Percentiles rank a stretch among this genome's conserved stretches.
Conservation (phyloP, 2,329 filamentous ascomycete species). For the Aspergillus phoenicis region DNA sequence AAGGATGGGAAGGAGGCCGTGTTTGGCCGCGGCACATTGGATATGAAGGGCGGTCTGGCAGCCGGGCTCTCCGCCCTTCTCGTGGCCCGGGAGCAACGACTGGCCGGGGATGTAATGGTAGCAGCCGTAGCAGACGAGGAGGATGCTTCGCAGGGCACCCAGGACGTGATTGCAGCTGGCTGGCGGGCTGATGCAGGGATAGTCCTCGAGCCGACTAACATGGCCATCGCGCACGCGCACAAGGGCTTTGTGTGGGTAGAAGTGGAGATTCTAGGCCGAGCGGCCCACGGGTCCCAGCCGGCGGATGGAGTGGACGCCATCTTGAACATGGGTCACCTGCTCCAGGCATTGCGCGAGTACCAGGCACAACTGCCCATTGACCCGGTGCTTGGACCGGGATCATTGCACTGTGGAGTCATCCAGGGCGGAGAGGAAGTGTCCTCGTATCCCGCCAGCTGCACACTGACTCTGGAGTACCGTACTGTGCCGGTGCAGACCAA, state of each 20-base stretch:
- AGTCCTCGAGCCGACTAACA: slow-evolving; percentile 52
- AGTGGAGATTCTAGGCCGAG: slow-evolving; percentile 37
- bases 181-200: slow-evolving; percentile 58
- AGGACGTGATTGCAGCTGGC: slow-evolving; percentile 53
- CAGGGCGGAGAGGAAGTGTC: slow-evolving; percentile 56
- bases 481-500: slow-evolving; percentile 51
- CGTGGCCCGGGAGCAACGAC: slow-evolving; percentile 28
- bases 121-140: slow-evolving; percentile 60
- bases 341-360: slow-evolving; percentile 50
- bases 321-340: slow-evolving; percentile 50
- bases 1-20: slow-evolving; percentile 41
- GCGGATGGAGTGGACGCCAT: slow-evolving; percentile 56
- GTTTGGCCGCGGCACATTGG: slow-evolving; percentile 52
- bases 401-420: slow-evolving; percentile 53
- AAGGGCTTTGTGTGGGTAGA: slow-evolving; percentile 53
- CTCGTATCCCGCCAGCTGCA: slow-evolving; percentile 56
- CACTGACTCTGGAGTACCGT: slow-evolving; percentile 52
- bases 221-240: slow-evolving; percentile 48
- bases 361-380: slow-evolving; percentile 38
- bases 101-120: slow-evolving; percentile 56
- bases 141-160: slow-evolving; percentile 53
- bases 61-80: slow-evolving; percentile 49
- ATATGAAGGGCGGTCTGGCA: slow-evolving; percentile 58
- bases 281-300: slow-evolving; percentile 41
- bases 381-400: slow-evolving; percentile 43